Evolutionary conservation across 352 stramenopile genomes (phyloP).

Genomic region (Phytophthora ohioensis): DNA sequence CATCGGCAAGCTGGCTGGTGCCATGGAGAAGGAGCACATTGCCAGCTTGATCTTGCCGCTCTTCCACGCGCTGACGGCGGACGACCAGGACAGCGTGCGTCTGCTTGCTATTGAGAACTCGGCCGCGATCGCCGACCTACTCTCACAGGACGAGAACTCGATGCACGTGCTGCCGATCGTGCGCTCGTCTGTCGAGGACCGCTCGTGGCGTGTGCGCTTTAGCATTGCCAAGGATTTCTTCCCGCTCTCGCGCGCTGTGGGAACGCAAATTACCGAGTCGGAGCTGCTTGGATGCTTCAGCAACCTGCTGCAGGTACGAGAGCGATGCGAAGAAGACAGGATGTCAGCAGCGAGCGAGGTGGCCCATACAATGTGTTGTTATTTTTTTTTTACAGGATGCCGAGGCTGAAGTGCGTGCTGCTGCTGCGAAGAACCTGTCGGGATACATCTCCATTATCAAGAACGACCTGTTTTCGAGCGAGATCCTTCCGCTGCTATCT

Average conservation of each 20-base stretch:
- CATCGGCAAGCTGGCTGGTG: constrained; percentile 81
- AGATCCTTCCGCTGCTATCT: constrained; percentile 92
- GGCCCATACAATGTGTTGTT: constrained; percentile 2
- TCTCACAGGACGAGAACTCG: constrained; percentile 81
- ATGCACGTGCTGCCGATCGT: constrained; percentile 81
- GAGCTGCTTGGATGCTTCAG: constrained; percentile 93
- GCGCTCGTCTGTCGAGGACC: constrained; percentile 81
- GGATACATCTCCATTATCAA: constrained; percentile 94
- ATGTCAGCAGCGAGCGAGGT: background rate
- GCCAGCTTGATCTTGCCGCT: constrained; percentile 77
- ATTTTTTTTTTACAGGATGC: constrained; percentile 65
- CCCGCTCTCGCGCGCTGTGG: constrained; percentile 83
- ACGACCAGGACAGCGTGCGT: constrained; percentile 96
- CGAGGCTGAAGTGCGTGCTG: constrained; percentile 94
- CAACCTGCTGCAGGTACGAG: constrained; percentile 85
- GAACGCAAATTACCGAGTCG: constrained; percentile 80
- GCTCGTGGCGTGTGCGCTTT: constrained; percentile 94
- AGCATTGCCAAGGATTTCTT: constrained; percentile 95
- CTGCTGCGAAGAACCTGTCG: constrained; percentile 93
- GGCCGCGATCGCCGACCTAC: constrained; percentile 74
- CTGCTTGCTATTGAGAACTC: constrained; percentile 92
- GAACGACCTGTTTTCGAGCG: constrained; percentile 88
- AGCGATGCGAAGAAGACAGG: constrained; percentile 1
- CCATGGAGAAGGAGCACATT: constrained; percentile 82
- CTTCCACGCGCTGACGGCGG: constrained; percentile 89